phyloP scores from a whole-genome alignment of 257 asterid species.

The Solanum lycopersicoides region DNA sequence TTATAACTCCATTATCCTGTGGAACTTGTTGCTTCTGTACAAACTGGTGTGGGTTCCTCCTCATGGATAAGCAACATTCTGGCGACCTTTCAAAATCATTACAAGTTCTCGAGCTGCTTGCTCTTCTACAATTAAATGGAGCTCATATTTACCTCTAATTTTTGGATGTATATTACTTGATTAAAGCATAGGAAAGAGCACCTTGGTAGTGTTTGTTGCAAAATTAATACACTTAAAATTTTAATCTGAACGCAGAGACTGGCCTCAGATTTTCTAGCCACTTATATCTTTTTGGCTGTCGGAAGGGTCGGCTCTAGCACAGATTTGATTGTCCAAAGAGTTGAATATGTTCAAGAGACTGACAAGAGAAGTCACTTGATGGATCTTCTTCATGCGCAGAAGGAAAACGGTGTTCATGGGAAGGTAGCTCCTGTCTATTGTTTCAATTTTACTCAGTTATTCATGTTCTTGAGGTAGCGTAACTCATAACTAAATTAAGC shows the following conservation, averaged over 20 bases:
- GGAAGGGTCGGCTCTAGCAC: constrained; percentile 99
- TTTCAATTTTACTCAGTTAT: background rate
- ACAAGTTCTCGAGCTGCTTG: background rate
- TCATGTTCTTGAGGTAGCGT: background rate
- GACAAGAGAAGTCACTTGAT: constrained; percentile 95
- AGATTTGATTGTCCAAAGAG: constrained; percentile 90
- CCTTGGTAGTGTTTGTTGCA: background rate
- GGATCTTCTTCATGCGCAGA: constrained; percentile 98
- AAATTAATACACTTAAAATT: background rate
- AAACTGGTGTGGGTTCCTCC: background rate
- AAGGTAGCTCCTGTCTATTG: constrained; percentile 37
- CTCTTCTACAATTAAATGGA: background rate
- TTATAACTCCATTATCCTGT: background rate
- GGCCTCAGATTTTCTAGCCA: constrained; percentile 78
- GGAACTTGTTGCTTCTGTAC: background rate
- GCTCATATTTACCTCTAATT: background rate
- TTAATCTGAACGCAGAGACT: constrained; percentile 54
- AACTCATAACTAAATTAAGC: background rate
- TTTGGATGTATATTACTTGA: background rate
- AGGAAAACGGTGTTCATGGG: constrained; percentile 60
- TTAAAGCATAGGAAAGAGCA: background rate
- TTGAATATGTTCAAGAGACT: constrained; percentile 86
- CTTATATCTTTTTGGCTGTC: constrained; percentile 80
- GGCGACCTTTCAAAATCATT: background rate
- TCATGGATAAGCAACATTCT: background rate